These are phyloP conservation scores for Ceratocystis harringtonii DNA, from an alignment of 2,329 filamentous ascomycete species.

Conservation along the genomic window DNA sequence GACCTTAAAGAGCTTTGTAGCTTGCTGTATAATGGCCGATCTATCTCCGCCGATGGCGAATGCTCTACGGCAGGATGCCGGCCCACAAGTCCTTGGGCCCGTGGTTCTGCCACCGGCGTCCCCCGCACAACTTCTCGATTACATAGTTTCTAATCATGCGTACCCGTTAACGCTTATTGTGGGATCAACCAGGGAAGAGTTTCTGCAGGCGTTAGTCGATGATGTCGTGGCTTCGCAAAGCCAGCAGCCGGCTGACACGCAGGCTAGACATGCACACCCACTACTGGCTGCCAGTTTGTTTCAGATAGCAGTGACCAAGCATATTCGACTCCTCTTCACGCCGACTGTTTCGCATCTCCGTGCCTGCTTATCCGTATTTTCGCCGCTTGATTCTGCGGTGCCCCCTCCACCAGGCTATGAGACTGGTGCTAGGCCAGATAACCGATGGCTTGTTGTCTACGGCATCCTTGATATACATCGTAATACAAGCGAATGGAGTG, in stretches of 20 bases:
- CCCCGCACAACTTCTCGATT: constrained; percentile 47
- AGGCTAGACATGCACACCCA: constrained; percentile 16
- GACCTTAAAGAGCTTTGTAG: neutral
- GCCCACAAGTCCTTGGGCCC: constrained; percentile 20
- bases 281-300: constrained; percentile 52
- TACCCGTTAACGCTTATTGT: constrained; percentile 54
- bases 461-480: constrained; percentile 51
- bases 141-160: constrained; percentile 42
- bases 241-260: constrained; percentile 20
- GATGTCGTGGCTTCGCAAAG: constrained; percentile 26
- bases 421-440: constrained; percentile 6
- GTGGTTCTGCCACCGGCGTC: constrained; percentile 37
- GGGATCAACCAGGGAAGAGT: constrained; percentile 49
- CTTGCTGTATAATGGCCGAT: constrained; percentile 6
- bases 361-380: constrained; percentile 52
- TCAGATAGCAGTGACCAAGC: constrained; percentile 51
- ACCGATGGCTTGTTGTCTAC: constrained; percentile 44
- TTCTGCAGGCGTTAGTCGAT: constrained; percentile 43
- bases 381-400: constrained; percentile 25
- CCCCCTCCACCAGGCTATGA: constrained; percentile 25
- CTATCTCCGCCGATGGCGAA: neutral
- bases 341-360: constrained; percentile 64
- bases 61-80: neutral
- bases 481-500: constrained; percentile 58
- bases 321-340: constrained; percentile 56